These are phyloP conservation scores for Sporothrix pseudoabietina DNA, from an alignment of 2,329 filamentous ascomycete genomes.

Conservation along the genomic window DNA sequence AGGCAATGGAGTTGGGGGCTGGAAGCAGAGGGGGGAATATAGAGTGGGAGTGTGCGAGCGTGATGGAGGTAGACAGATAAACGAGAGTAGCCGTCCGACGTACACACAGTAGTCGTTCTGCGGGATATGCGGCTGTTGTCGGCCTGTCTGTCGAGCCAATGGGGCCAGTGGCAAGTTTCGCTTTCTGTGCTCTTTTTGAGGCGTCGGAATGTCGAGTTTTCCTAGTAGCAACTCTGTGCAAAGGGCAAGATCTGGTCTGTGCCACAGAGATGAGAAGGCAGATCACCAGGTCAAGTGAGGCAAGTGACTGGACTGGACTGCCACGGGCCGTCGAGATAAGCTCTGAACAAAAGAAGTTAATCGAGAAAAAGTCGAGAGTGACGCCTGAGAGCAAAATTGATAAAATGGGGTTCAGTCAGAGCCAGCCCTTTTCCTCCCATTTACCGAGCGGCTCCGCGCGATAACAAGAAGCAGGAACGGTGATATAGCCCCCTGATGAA, in stretches of 20 bases:
- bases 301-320: neutral
- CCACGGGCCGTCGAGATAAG: neutral
- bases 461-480: neutral
- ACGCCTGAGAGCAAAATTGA: neutral
- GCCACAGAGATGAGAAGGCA: neutral
- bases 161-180: neutral
- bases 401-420: neutral
- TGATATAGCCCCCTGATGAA: conserved; percentile 11
- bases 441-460: neutral
- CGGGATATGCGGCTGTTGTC: conserved; percentile 6
- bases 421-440: neutral
- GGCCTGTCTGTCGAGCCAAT: neutral
- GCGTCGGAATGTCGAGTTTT: neutral
- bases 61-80: neutral
- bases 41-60: neutral
- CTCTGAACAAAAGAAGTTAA: neutral
- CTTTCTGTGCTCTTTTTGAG: neutral
- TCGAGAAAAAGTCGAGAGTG: neutral
- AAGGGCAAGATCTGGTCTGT: neutral
- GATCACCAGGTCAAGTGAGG: neutral
- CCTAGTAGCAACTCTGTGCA: neutral
- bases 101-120: neutral
- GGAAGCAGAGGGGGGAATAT: neutral
- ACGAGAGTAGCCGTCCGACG: neutral
- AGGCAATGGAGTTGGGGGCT: neutral